Evolutionary conservation across 352 stramenopile species (phyloP).

Genomic region (Globisporangium perplexum): DNA sequence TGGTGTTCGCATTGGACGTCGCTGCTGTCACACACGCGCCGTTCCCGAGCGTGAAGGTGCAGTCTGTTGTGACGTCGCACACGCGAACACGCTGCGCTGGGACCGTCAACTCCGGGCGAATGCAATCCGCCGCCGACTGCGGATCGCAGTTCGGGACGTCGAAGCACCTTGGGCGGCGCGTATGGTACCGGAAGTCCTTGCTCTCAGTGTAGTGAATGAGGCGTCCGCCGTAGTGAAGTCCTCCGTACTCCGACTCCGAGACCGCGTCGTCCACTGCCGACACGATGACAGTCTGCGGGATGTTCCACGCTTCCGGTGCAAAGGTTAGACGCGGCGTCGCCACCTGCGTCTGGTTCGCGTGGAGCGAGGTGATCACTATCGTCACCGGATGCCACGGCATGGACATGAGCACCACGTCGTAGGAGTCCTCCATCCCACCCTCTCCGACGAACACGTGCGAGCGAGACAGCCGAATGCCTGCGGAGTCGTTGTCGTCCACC

Average conservation of each 20-base stretch:
- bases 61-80: conserved; percentile 42
- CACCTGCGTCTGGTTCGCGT: conserved; percentile 35
- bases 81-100: conserved; percentile 24
- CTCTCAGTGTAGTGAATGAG: conserved; percentile 55
- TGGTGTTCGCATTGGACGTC: neutral
- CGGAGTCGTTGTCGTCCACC: conserved; percentile 65
- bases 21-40: conserved; percentile 37
- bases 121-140: conserved; percentile 18
- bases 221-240: conserved; percentile 47
- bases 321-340: conserved; percentile 29
- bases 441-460: conserved; percentile 55
- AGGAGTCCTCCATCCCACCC: conserved; percentile 46
- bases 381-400: conserved; percentile 52
- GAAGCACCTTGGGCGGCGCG: conserved; percentile 51
- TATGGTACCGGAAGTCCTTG: conserved; percentile 59
- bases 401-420: conserved; percentile 48
- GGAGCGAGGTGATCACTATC: conserved; percentile 35
- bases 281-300: conserved; percentile 34
- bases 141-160: conserved; percentile 49
- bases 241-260: conserved; percentile 57
- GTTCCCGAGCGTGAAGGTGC: conserved; percentile 37
- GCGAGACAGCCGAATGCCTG: conserved; percentile 44
- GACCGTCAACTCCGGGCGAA: conserved; percentile 11
- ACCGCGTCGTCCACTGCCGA: conserved; percentile 46
- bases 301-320: conserved; percentile 38